Conservation (phyloP, 805 yeast genomes). For the Candida boidinii region DNA sequence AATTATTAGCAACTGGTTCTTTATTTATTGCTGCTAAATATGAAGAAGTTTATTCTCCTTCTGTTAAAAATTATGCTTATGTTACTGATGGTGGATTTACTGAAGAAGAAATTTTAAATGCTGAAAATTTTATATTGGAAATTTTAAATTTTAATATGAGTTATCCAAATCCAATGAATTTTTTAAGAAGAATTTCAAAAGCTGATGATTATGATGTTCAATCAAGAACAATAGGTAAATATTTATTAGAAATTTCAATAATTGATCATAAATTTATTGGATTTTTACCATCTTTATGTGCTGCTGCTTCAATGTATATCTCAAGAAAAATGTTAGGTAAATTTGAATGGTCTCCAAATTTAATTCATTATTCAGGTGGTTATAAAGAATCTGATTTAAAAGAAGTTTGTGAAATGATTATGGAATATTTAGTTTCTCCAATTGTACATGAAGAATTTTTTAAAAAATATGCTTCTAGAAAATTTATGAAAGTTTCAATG, state of each 20-base stretch:
- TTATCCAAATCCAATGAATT: constrained; percentile 87
- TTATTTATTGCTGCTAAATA: constrained; percentile 87
- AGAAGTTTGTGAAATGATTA: constrained; percentile 64
- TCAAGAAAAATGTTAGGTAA: constrained; percentile 66
- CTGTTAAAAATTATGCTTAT: constrained; percentile 76
- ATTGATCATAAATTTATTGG: constrained; percentile 73
- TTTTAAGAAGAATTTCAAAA: constrained; percentile 77
- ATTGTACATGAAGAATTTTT: constrained; percentile 88
- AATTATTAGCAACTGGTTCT: constrained; percentile 78
- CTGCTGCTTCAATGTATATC: constrained; percentile 85
- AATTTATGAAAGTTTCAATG: constrained; percentile 78
- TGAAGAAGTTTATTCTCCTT: constrained; percentile 86
- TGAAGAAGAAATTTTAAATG: constrained; percentile 72
- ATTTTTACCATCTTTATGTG: constrained; percentile 63
- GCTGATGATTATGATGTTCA: constrained; percentile 86
- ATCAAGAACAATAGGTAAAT: constrained; percentile 79
- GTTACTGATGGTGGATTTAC: constrained; percentile 82
- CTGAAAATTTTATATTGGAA: constrained; percentile 72
- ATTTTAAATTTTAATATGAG: constrained; percentile 66
- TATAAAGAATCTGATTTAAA: constrained; percentile 64
- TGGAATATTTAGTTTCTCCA: constrained; percentile 71
- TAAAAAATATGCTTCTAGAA: constrained; percentile 84
- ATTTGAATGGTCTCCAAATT: constrained; percentile 72
- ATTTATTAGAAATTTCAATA: constrained; percentile 66
- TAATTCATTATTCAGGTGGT: constrained; percentile 89